phyloP scores from a whole-genome alignment of 345 rosid species.

The Euphorbia peplus region DNA sequence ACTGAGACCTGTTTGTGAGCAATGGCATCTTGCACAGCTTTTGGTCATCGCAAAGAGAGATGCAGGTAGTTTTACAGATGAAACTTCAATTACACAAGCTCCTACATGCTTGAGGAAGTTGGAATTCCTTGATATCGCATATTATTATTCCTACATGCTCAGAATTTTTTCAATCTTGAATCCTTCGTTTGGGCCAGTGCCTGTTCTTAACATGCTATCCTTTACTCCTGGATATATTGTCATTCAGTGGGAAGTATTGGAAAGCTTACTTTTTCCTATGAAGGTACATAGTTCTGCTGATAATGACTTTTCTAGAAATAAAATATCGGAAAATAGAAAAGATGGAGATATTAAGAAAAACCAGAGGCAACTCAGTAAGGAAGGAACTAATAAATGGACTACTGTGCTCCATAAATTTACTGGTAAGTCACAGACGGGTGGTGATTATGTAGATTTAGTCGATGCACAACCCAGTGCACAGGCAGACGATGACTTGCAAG shows the following conservation, averaged over 20 bases:
- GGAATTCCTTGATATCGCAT: slow-evolving; percentile 61
- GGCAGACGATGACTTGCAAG: slow-evolving; percentile 41
- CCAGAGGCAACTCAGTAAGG: slow-evolving; percentile 49
- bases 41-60: slow-evolving; percentile 48
- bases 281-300: slow-evolving; percentile 19
- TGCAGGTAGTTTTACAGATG: slow-evolving; percentile 29
- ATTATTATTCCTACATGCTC: slow-evolving; percentile 79
- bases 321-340: slow-evolving; percentile 38
- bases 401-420: slow-evolving; percentile 67
- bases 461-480: slow-evolving; percentile 38
- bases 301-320: slow-evolving; percentile 22
- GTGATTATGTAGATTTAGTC: slow-evolving; percentile 27
- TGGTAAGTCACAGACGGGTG: slow-evolving; percentile 59
- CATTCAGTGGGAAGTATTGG: slow-evolving; percentile 62
- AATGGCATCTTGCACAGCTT: slow-evolving; percentile 82
- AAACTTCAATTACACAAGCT: slow-evolving; percentile 23
- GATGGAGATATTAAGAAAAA: slow-evolving; percentile 37
- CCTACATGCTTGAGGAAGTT: slow-evolving; percentile 36
- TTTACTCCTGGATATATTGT: slow-evolving; percentile 79
- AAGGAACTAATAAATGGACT: slow-evolving; percentile 64
- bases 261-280: slow-evolving; percentile 47
- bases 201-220: slow-evolving; percentile 86
- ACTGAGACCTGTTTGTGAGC: slow-evolving; percentile 75
- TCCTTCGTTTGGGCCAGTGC: slow-evolving; percentile 63
- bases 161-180: slow-evolving; percentile 63